Evolutionary conservation across 2,329 filamentous ascomycete species (phyloP).

Genomic region (Penicillium sp.): DNA sequence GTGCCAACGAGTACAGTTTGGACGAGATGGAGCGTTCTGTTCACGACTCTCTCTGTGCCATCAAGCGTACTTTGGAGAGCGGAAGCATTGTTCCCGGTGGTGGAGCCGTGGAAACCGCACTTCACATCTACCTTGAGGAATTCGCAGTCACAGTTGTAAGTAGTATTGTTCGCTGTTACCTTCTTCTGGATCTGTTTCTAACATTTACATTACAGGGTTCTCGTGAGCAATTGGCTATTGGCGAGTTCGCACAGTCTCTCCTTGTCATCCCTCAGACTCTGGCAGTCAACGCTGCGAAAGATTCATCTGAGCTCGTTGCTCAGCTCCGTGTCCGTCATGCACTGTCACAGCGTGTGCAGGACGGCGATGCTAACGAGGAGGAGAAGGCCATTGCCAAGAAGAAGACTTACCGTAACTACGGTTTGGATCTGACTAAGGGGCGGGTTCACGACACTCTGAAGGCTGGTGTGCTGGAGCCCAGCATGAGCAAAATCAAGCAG

Average conservation of each 20-base stretch:
- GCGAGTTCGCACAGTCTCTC: constrained; percentile 92
- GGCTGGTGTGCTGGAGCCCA: constrained; percentile 91
- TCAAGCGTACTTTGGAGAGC: constrained; percentile 95
- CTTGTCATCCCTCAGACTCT: constrained; percentile 95
- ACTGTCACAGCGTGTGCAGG: constrained; percentile 84
- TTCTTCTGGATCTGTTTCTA: constrained; percentile 2
- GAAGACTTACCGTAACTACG: constrained; percentile 99
- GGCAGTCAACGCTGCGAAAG: constrained; percentile 94
- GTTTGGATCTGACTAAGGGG: constrained; percentile 82
- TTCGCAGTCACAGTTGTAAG: constrained; percentile 90
- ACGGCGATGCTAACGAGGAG: constrained; percentile 73
- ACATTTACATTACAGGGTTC: constrained; percentile 57
- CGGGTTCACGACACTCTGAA: constrained; percentile 93
- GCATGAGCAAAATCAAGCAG: constrained; percentile 97
- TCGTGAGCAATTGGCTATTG: constrained; percentile 94
- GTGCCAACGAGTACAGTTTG: constrained; percentile 91
- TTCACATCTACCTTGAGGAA: constrained; percentile 98
- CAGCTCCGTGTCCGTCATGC: constrained; percentile 93
- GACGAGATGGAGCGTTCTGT: constrained; percentile 99
- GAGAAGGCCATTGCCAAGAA: constrained; percentile 87
- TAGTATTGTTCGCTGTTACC: constrained; percentile 17
- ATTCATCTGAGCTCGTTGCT: constrained; percentile 89
- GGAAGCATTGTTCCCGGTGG: constrained; percentile 95
- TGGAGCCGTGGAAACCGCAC: constrained; percentile 94
- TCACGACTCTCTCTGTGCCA: constrained; percentile 92